A percentile compares a stretch with the other conserved stretches of the same genome.
Conservation (phyloP, 139 green algal genomes). For the Microglena sp. region DNA sequence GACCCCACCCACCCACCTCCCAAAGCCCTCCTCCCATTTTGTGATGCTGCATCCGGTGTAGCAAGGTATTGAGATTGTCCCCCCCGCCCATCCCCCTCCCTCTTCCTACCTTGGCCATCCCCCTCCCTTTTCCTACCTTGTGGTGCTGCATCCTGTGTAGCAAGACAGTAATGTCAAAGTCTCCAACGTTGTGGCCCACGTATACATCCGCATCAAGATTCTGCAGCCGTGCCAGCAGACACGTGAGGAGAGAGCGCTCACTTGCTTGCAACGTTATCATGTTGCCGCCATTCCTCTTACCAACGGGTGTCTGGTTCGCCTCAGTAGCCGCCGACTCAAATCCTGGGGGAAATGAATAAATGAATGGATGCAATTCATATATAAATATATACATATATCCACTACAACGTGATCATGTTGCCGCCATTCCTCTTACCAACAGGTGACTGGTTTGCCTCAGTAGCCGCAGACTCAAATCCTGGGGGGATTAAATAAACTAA, state of each 20-base stretch:
- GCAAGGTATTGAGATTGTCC: no score
- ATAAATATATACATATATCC: no score
- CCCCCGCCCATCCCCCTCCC: no score
- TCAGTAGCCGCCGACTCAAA: constrained; percentile 61
- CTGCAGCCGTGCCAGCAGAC: constrained; percentile 70
- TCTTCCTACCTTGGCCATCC: no score
- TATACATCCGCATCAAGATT: constrained; percentile 86
- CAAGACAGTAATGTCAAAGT: constrained; percentile 86
- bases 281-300: constrained; percentile 50
- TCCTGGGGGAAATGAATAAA: constrained; percentile 43
- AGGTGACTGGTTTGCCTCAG: constrained; percentile 44
- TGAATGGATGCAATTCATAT: no score
- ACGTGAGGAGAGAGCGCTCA: constrained; percentile 82
- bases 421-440: constrained; percentile 57
- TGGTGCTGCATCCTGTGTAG: constrained; percentile 83
- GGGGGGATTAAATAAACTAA: constrained; percentile 18
- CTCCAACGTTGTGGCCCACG: constrained; percentile 91
- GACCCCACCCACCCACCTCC: no score
- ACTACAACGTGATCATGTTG: constrained; percentile 54
- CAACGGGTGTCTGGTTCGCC: constrained; percentile 51
- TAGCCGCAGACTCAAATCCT: constrained; percentile 74
- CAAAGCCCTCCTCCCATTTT: no score
- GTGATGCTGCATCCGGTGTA: constrained; percentile 83
- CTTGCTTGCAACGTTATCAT: constrained; percentile 55
- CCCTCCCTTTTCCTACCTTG: no score